Conservation (phyloP, 2,329 filamentous ascomycete species). For the Diplodia intermedia region DNA sequence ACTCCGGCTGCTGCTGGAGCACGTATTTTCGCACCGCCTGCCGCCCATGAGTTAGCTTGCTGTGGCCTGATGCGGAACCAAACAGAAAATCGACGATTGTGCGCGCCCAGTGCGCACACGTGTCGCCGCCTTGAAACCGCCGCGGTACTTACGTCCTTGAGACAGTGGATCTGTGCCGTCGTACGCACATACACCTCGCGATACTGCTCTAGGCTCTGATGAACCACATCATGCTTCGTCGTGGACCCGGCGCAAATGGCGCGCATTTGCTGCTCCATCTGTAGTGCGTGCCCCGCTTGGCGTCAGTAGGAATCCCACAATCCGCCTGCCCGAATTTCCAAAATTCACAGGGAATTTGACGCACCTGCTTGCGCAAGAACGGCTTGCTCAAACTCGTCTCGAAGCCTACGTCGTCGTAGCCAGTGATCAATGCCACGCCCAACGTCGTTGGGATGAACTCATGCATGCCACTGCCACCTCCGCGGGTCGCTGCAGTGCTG, state of each 20-base stretch:
- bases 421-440: conserved; percentile 88
- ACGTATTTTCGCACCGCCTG: conserved; percentile 52
- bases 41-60: conserved; percentile 35
- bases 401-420: conserved; percentile 92
- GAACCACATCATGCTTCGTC: conserved; percentile 75
- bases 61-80: conserved; percentile 32
- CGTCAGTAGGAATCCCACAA: conserved; percentile 27
- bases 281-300: conserved; percentile 31
- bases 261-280: conserved; percentile 96
- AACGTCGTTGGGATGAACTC: conserved; percentile 94
- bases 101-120: conserved; percentile 24
- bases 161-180: conserved; percentile 71
- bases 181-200: conserved; percentile 84
- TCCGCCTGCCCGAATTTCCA: conserved; percentile 24
- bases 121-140: conserved; percentile 6
- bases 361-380: conserved; percentile 85
- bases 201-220: conserved; percentile 86
- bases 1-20: conserved; percentile 37
- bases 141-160: conserved; percentile 57
- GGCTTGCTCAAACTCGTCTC: conserved; percentile 94
- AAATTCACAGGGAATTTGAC: conserved; percentile 34
- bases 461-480: conserved; percentile 62
- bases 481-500: conserved; percentile 44
- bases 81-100: conserved; percentile 3
- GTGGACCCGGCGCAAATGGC: conserved; percentile 89